Base-by-base conservation (phyloP, 495 filamentous ascomycete species). In the Penicillium fimorum region DNA sequence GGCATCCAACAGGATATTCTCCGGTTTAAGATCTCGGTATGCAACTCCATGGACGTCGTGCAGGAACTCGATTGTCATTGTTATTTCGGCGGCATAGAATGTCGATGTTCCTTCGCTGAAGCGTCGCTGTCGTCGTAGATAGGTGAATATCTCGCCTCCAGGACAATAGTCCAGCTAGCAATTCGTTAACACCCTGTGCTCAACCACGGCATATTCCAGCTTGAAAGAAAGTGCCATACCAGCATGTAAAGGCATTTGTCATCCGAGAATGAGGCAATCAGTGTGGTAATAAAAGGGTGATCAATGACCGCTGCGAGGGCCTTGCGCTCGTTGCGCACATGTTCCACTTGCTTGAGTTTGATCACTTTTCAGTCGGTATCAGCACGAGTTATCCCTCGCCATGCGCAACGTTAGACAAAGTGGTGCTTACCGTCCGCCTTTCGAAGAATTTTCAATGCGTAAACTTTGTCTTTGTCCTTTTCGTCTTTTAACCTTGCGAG, bases 41-140 rank as follows among this genome's bases (percentile, higher is more conserved):
- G 94, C 94, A 40, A 98, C 85, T 7, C 91, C 90, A 32, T 88
- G 77, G 9, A 73, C 59, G 66, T 96, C 90, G 71, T 98, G 94
- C 13, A 98, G 80, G 69, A 88, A 96, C 65, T 96, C 91, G 33
- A 98, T 84, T 37, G 96, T 91, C 57, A 97, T 76, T 4, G 92
- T 86, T 20, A 98, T 97, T 74, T 98, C 94, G 37, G 92, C 94
- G 20, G 91, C 92, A 71, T 98, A 98, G 75, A 98, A 96, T 58
- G 84, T 88, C 0, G 92, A 86, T 33, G 87, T 91, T 32, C 84
- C 80, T 70, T 93, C 90, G 63, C 91, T 88, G 64, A 98, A 98
- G 35, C 89, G 86, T 58, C 89, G 82, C 48, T 87, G 86, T 64
- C 88, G 86, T 64, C 94, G 87, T 32, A 98, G 78, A 69, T 97